Percentiles rank a stretch among this genome's conserved stretches.
Evolutionary conservation across 345 rosid species (phyloP).

Genomic region (Euclidium syriacum): DNA sequence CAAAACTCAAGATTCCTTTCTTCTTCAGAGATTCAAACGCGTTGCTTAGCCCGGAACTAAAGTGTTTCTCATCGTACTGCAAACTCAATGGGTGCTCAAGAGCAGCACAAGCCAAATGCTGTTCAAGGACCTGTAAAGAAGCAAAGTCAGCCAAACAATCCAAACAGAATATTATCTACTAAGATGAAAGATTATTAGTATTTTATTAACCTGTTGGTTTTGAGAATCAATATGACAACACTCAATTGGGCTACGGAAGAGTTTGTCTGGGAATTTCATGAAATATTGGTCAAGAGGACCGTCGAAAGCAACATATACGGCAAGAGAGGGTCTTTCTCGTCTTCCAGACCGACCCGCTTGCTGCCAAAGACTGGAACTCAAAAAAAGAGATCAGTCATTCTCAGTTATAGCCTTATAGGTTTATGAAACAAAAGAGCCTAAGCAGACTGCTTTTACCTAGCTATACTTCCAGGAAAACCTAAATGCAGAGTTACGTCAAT

Average conservation of each 20-base stretch:
- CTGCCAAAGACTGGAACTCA: slow-evolving; percentile 75
- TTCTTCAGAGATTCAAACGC: slow-evolving; percentile 51
- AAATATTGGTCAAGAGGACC: slow-evolving; percentile 91
- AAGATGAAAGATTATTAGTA: slow-evolving; percentile 2
- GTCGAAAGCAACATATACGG: slow-evolving; percentile 79
- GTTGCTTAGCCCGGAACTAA: slow-evolving; percentile 54
- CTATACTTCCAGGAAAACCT: slow-evolving; percentile 95
- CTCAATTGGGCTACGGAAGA: slow-evolving; percentile 74
- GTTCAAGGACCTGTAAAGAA: slow-evolving; percentile 73
- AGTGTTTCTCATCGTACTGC: slow-evolving; percentile 63
- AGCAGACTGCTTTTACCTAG: slow-evolving; percentile 53
- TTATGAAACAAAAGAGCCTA: slow-evolving; percentile 10
- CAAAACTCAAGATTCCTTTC: slow-evolving; percentile 50
- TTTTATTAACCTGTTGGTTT: slow-evolving; percentile 64
- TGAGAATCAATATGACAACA: slow-evolving; percentile 84
- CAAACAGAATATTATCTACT: slow-evolving; percentile 5
- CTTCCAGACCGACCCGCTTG: slow-evolving; percentile 98
- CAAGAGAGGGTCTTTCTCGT: slow-evolving; percentile 80
- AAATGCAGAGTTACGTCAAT: slow-evolving; percentile 91
- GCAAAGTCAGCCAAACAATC: slow-evolving; percentile 2
- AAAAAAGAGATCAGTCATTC: slow-evolving; percentile 17
- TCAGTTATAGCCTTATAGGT: not conserved
- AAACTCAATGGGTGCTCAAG: slow-evolving; percentile 74
- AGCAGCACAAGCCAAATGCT: slow-evolving; percentile 88
- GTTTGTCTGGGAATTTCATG: slow-evolving; percentile 80